Conservation (phyloP, 495 filamentous ascomycete species). For the Hypoxylon perforatum region DNA sequence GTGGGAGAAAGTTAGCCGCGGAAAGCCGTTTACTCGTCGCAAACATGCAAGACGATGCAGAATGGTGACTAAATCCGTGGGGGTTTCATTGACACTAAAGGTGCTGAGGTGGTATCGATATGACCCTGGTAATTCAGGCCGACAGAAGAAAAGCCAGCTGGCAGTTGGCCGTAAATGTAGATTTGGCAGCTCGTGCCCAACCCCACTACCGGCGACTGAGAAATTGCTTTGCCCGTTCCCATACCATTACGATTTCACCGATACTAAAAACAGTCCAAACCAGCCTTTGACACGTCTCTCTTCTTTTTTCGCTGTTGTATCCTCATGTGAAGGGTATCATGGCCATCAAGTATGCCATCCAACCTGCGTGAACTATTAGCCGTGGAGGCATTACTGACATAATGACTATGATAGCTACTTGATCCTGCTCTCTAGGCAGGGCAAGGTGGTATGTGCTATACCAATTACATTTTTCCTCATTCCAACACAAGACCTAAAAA, state of each 20-base stretch:
- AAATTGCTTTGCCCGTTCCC: slow-evolving; percentile 27
- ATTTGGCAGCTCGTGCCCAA: slow-evolving; percentile 45
- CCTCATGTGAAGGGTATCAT: slow-evolving; percentile 53
- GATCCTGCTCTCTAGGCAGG: slow-evolving; percentile 96
- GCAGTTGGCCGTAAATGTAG: slow-evolving; percentile 4
- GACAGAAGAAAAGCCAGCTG: slow-evolving; percentile 10
- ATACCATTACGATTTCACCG: slow-evolving; percentile 13
- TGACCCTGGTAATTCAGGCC: too few relatives aligned
- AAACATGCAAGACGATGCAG: too few relatives aligned
- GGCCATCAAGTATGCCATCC: slow-evolving; percentile 58
- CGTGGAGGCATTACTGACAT: slow-evolving; percentile 49
- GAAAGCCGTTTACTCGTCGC: slow-evolving; percentile 14
- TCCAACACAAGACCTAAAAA: slow-evolving; percentile 23
- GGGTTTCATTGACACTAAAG: slow-evolving; percentile 1
- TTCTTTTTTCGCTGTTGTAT: slow-evolving; percentile 29
- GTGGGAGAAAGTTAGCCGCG: background rate
- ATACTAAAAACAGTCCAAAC: slow-evolving; percentile 24
- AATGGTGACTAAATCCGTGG: slow-evolving; percentile 30
- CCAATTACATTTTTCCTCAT: slow-evolving; percentile 56
- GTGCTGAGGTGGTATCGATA: background rate
- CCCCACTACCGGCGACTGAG: slow-evolving; percentile 37
- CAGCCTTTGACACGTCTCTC: slow-evolving; percentile 2
- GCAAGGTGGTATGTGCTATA: slow-evolving; percentile 91
- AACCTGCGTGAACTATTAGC: background rate
- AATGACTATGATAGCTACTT: slow-evolving; percentile 75